Conservation (phyloP, 2,329 filamentous ascomycete genomes). For the Xylogone sp. region DNA sequence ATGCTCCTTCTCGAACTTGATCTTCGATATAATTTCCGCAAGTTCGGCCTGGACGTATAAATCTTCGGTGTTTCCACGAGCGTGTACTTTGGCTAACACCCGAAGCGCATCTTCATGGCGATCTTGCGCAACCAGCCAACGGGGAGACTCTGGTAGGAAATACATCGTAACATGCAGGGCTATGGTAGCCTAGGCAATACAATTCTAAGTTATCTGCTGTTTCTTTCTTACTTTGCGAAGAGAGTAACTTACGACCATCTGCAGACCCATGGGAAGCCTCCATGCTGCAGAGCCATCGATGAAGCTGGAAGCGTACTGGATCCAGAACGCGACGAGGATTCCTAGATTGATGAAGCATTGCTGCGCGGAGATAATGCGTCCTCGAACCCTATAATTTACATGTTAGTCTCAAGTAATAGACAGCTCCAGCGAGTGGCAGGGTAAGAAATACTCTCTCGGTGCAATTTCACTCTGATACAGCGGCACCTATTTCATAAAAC, state of each 20-base stretch:
- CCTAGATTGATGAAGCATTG: slow-evolving; percentile 22
- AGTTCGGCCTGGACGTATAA: slow-evolving; percentile 1
- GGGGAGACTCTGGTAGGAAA: slow-evolving; percentile 49
- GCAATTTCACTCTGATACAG: slow-evolving; percentile 8
- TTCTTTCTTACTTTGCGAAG: background rate
- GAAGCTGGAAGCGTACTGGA: slow-evolving; percentile 2
- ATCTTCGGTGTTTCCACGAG: slow-evolving; percentile 30
- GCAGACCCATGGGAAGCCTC: slow-evolving; percentile 25
- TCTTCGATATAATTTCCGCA: background rate
- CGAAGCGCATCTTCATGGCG: slow-evolving; percentile 50
- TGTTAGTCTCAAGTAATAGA: background rate
- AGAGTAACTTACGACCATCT: slow-evolving; percentile 7
- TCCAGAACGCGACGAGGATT: slow-evolving; percentile 19
- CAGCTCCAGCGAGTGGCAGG: background rate
- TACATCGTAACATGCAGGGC: slow-evolving; percentile 29
- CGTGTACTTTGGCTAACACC: slow-evolving; percentile 53
- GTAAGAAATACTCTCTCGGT: slow-evolving; percentile 8
- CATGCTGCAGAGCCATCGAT: slow-evolving; percentile 14
- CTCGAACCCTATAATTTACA: slow-evolving; percentile 12
- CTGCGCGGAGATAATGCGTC: slow-evolving; percentile 20
- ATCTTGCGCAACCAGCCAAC: slow-evolving; percentile 51
- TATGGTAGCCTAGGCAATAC: background rate
- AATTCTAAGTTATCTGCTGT: background rate
- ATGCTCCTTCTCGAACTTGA: slow-evolving; percentile 2
- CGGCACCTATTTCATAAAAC: background rate